phyloP scores from a whole-genome alignment of 176 grass and related monocot species.

The Chrysopogon serrulatus region DNA sequence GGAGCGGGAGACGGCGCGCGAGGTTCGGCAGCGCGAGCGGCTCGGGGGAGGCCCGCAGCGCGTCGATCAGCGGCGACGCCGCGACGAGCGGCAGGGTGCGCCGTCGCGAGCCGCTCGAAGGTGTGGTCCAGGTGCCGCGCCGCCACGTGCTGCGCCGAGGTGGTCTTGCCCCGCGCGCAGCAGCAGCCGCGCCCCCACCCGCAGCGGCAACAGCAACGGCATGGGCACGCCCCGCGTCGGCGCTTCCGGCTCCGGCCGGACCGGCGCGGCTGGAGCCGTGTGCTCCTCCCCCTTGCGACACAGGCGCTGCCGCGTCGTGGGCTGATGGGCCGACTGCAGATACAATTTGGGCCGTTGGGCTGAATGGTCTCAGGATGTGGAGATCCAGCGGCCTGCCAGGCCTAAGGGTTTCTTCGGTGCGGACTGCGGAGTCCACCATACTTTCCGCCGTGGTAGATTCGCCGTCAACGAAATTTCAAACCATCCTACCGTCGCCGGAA shows the following conservation, averaged over 20 bases:
- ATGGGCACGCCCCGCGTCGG: neutral
- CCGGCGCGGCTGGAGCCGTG: neutral
- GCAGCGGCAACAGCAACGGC: neutral
- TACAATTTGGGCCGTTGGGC: neutral
- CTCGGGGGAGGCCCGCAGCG: conserved; percentile 49
- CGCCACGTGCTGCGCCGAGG: conserved; percentile 63
- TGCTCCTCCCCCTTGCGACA: neutral
- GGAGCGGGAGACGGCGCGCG: conserved; percentile 49
- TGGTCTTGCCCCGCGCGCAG: conserved; percentile 48
- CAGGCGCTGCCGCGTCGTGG: neutral
- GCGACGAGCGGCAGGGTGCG: conserved; percentile 58
- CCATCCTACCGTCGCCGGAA: neutral
- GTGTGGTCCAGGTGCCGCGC: conserved; percentile 55
- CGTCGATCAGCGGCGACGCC: conserved; percentile 59
- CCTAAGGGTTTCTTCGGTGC: neutral
- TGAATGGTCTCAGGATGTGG: neutral
- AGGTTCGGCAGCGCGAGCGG: conserved; percentile 41
- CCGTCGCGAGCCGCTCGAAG: conserved; percentile 69
- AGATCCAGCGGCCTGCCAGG: neutral
- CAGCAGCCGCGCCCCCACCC: conserved; percentile 35
- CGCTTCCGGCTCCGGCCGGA: neutral
- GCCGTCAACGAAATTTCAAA: conserved; percentile 4
- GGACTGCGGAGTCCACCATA: neutral
- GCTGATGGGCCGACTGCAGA: neutral
- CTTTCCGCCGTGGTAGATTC: neutral